phyloP scores from a whole-genome alignment of 169 alveolate species.

The Cryptosporidium baileyi region DNA sequence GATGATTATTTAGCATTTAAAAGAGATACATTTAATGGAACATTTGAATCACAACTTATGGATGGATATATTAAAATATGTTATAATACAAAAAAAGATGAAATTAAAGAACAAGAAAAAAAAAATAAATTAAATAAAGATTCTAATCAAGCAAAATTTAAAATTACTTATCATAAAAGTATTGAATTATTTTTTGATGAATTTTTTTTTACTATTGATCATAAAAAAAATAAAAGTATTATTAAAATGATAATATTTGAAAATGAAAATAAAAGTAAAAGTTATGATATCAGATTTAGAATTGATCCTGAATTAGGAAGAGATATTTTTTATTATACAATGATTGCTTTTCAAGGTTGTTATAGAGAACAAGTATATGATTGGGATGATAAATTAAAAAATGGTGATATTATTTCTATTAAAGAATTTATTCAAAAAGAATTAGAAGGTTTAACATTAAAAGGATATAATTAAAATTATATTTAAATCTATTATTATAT shows the following conservation, averaged over 20 bases:
- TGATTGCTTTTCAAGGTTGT: constrained; percentile 43
- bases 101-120: not conserved
- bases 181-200: constrained; percentile 9
- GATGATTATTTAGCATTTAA: constrained; percentile 47
- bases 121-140: not conserved
- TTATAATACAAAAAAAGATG: constrained; percentile 40
- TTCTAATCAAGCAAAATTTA: not conserved
- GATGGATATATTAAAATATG: constrained; percentile 23
- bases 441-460: constrained; percentile 10
- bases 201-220: constrained; percentile 2
- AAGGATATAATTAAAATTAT: constrained; percentile 7
- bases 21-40: constrained; percentile 10
- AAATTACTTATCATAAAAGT: not conserved
- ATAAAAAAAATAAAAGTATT: not conserved
- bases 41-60: constrained; percentile 16
- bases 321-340: constrained; percentile 28
- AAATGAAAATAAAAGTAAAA: not conserved
- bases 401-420: constrained; percentile 11
- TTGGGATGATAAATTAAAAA: constrained; percentile 37
- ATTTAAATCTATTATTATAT: not conserved
- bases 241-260: constrained; percentile 46
- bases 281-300: constrained; percentile 49
- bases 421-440: constrained; percentile 39
- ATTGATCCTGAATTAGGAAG: constrained; percentile 64
- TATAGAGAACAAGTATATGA: constrained; percentile 12